Percentiles rank a stretch among this genome's conserved stretches.
phyloP scores from a whole-genome alignment of 257 asterid species.

The Parsonsia alboflavescens region DNA sequence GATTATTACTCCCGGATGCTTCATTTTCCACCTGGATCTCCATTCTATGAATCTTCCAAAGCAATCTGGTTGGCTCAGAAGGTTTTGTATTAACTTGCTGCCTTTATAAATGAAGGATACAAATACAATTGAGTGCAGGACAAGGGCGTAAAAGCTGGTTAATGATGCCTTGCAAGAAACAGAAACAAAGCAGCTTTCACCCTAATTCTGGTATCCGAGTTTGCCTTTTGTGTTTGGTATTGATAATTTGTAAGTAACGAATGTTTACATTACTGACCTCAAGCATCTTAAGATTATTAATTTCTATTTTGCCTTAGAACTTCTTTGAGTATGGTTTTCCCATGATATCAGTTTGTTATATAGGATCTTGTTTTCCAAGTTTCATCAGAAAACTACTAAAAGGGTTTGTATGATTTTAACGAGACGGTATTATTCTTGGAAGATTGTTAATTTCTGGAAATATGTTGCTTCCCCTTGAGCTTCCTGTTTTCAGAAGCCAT shows the following conservation, averaged over 20 bases:
- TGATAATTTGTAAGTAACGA: conserved; percentile 6
- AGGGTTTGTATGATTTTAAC: neutral
- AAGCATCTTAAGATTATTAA: neutral
- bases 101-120: conserved; percentile 27
- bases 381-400: neutral
- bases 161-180: conserved; percentile 56
- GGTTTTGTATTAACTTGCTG: conserved; percentile 8
- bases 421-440: neutral
- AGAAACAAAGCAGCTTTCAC: conserved; percentile 19
- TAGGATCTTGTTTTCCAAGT: neutral
- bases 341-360: neutral
- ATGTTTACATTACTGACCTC: neutral
- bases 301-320: neutral
- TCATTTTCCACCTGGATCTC: conserved; percentile 51
- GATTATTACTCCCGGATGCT: conserved; percentile 18
- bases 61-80: neutral
- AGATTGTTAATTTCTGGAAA: neutral
- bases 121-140: conserved; percentile 32
- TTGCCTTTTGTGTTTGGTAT: conserved; percentile 19
- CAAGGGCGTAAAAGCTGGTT: conserved; percentile 23
- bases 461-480: conserved; percentile 4
- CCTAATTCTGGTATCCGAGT: conserved; percentile 14
- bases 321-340: neutral
- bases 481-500: neutral
- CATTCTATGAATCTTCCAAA: conserved; percentile 24